Evolutionary conservation across 352 stramenopile species (phyloP).

Genomic region (Globisporangium nodosum): DNA sequence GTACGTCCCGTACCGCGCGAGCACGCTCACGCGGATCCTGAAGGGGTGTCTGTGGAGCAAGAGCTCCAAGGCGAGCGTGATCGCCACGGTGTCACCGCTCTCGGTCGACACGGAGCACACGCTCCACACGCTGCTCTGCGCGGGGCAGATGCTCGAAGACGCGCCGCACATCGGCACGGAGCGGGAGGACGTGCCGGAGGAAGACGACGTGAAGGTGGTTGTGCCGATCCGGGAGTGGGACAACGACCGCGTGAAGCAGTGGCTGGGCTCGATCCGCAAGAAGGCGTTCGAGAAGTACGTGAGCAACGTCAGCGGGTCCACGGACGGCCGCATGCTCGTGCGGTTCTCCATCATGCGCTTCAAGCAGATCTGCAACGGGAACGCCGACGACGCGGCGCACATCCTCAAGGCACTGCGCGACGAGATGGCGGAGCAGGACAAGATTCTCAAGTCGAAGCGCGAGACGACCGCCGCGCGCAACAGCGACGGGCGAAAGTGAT

Average conservation of each 20-base stretch:
- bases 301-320: constrained; percentile 30
- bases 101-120: constrained; percentile 77
- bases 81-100: constrained; percentile 75
- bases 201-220: constrained; percentile 24
- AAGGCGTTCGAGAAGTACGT: constrained; percentile 50
- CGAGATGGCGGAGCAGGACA: constrained; percentile 49
- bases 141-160: constrained; percentile 64
- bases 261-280: constrained; percentile 42
- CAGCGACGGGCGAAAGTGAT: not conserved
- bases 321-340: constrained; percentile 54
- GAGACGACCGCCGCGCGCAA: constrained; percentile 32
- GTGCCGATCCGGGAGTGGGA: constrained; percentile 59
- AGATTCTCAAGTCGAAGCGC: constrained; percentile 44
- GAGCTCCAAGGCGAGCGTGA: constrained; percentile 51
- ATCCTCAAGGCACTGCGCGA: constrained; percentile 54
- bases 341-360: constrained; percentile 60
- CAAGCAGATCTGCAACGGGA: constrained; percentile 61
- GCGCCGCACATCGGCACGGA: constrained; percentile 42
- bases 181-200: constrained; percentile 40
- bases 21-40: constrained; percentile 68
- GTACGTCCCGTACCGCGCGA: constrained; percentile 66
- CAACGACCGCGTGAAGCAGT: constrained; percentile 42
- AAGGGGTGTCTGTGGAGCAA: constrained; percentile 64
- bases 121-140: constrained; percentile 67
- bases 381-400: constrained; percentile 44